These are phyloP conservation scores for Protomyces pachydermus DNA, from an alignment of 1,139 yeast species.

Conservation along the genomic window DNA sequence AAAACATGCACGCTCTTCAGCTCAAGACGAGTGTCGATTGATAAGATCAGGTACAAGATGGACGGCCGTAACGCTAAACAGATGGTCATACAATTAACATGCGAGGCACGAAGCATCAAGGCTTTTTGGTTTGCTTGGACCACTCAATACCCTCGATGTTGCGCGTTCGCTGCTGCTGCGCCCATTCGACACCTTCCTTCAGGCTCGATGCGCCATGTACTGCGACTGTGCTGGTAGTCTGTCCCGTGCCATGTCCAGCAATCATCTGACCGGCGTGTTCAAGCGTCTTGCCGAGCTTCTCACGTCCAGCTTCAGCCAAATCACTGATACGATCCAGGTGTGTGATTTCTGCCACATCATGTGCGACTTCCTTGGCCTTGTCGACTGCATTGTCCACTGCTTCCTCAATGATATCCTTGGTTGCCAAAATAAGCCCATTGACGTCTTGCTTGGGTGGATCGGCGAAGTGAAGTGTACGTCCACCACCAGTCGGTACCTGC, in stretches of 20 bases:
- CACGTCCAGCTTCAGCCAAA: not conserved
- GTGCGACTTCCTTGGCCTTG: slow-evolving; percentile 20
- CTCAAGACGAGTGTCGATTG: slow-evolving; percentile 57
- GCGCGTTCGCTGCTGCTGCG: not conserved
- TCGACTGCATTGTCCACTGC: slow-evolving; percentile 19
- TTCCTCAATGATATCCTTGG: slow-evolving; percentile 14
- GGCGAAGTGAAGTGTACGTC: slow-evolving; percentile 3
- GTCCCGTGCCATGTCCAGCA: not conserved
- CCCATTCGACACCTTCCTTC: slow-evolving; percentile 9
- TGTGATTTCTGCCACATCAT: slow-evolving; percentile 1
- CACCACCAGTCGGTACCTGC: not conserved
- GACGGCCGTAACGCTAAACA: no score
- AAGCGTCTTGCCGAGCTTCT: not conserved
- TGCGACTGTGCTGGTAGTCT: not conserved
- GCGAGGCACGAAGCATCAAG: not conserved
- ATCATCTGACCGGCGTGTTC: not conserved
- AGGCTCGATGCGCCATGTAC: not conserved
- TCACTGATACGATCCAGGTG: slow-evolving; percentile 1
- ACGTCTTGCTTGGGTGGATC: slow-evolving; percentile 26
- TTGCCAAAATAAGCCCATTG: slow-evolving; percentile 22
- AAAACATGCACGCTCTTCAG: slow-evolving; percentile 71
- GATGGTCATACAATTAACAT: not conserved
- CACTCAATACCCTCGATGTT: slow-evolving; percentile 8
- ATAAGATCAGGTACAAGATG: not conserved
- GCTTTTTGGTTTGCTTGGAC: slow-evolving; percentile 4